These are phyloP conservation scores for Cytospora schulzeri DNA, from an alignment of 2,329 filamentous ascomycete genomes.

Conservation along the genomic window DNA sequence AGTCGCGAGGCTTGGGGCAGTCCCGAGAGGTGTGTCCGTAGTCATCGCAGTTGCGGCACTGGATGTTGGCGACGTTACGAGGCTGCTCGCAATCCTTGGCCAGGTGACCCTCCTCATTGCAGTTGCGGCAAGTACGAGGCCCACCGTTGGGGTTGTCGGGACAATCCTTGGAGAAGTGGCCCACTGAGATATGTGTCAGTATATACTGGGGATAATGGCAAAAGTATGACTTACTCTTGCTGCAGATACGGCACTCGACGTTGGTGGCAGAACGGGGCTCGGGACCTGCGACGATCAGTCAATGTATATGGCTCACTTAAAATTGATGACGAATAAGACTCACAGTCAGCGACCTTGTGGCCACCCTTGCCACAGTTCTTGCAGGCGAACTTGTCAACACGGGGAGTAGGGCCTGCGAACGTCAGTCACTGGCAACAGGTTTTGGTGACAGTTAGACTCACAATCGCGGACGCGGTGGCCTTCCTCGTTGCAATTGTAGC, in stretches of 20 bases:
- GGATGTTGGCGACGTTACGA: constrained; percentile 42
- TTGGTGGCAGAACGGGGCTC: constrained; percentile 64
- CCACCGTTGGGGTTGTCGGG: constrained; percentile 56
- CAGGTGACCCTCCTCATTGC: constrained; percentile 61
- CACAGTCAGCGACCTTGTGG: constrained; percentile 54
- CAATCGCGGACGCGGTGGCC: constrained; percentile 73
- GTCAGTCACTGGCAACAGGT: constrained; percentile 25
- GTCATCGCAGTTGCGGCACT: constrained; percentile 56
- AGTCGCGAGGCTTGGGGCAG: constrained; percentile 59
- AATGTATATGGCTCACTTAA: not conserved
- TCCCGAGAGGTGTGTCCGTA: constrained; percentile 51
- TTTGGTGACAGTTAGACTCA: constrained; percentile 38
- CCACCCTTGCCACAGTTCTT: constrained; percentile 65
- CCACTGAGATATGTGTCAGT: constrained; percentile 42
- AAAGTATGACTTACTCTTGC: constrained; percentile 52
- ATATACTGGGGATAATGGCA: not conserved
- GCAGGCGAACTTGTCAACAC: constrained; percentile 67
- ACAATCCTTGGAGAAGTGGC: constrained; percentile 66
- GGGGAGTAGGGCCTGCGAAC: constrained; percentile 55
- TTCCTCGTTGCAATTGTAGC: constrained; percentile 64
- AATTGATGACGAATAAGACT: constrained; percentile 31
- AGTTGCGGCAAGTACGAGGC: constrained; percentile 58
- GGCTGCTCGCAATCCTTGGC: constrained; percentile 62
- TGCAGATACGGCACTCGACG: constrained; percentile 68
- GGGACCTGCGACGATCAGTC: constrained; percentile 39